Evolutionary conservation across 2,329 filamentous ascomycete species (phyloP), one percentile per base, ranked within the genome.

Genomic region (Cercospora sp.): DNA sequence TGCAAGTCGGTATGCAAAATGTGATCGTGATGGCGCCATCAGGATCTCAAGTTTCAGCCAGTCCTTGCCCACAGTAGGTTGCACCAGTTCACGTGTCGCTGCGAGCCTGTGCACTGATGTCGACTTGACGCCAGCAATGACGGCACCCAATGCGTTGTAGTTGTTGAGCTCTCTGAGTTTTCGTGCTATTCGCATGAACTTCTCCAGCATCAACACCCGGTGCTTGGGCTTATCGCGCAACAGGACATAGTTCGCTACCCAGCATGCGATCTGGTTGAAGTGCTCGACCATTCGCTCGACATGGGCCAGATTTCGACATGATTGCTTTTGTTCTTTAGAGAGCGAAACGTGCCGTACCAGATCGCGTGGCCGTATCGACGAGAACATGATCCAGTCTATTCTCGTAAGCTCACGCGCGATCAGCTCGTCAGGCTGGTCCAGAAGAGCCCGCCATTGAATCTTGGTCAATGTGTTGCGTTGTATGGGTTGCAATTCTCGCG

Each of bases 311-410:
- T 90, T 92, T 74, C 89, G 90, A 72, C 75, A 79, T 2, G 61
- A 57, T 6, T 73, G 72, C 75, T 91, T 90, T 79, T 91, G 91
- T 7, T 71, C 68, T 16, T 70, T 64, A 10, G 71, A 70, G 58
- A 97, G 83, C 75, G 90, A 95, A 71, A 97, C 94, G 77, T 97
- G 92, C 4, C 95, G 91, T 51, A 98, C 91, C 60, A 98, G 88
- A 80, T 99, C 95, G 67, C 95, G 91, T 65, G 97, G 91, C 28
- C 93, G 89, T 69, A 98, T 97, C 1, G 93, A 94, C 63, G 92
- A 96, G 79, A 97, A 98, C 91, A 98, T 95, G 79, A 96, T 89
- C 94, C 94, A 98, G 80, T 99, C 95, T 65, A 99, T 97, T 69
- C 94, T 87, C 3, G 95, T 98, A 75, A 99, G 86, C 79, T 99